Conservation (phyloP, 2,329 filamentous ascomycete genomes). For the Nemania sp. region DNA sequence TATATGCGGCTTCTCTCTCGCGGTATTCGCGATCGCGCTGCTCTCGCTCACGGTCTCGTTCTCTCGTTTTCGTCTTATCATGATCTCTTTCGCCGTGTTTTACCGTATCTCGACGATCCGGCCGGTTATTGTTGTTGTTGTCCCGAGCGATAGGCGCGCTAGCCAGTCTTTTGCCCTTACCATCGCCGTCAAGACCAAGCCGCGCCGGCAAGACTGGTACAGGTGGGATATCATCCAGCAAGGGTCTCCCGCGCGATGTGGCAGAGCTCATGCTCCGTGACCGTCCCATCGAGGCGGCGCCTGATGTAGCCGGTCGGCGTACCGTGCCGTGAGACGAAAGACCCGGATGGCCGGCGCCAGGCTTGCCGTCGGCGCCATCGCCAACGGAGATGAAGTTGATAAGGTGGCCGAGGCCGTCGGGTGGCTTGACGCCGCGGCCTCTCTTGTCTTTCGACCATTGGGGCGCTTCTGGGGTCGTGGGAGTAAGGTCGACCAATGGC, state of each 20-base stretch:
- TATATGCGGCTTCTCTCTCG: constrained; percentile 33
- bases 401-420: constrained; percentile 38
- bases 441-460: constrained; percentile 37
- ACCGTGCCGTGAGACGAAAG: constrained; percentile 33
- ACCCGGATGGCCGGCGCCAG: constrained; percentile 17
- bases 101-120: constrained; percentile 6
- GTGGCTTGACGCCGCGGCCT: constrained; percentile 39
- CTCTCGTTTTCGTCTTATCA: constrained; percentile 26
- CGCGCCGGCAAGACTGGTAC: constrained; percentile 32
- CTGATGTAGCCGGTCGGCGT: constrained; percentile 29
- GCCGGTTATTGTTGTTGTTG: too few relatives aligned
- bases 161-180: constrained; percentile 6
- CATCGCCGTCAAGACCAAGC: neutral
- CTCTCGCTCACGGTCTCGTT: constrained; percentile 27
- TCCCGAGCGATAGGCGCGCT: constrained; percentile 2
- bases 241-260: constrained; percentile 24
- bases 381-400: constrained; percentile 37
- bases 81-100: constrained; percentile 27
- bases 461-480: constrained; percentile 35
- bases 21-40: constrained; percentile 28
- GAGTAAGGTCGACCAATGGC: constrained; percentile 37
- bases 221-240: constrained; percentile 28
- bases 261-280: constrained; percentile 37
- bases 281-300: constrained; percentile 22
- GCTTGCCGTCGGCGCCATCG: constrained; percentile 14